These are phyloP conservation scores for Paramecium octaurelia DNA, from an alignment of 73 alveolate genomes.

Conservation along the genomic window DNA sequence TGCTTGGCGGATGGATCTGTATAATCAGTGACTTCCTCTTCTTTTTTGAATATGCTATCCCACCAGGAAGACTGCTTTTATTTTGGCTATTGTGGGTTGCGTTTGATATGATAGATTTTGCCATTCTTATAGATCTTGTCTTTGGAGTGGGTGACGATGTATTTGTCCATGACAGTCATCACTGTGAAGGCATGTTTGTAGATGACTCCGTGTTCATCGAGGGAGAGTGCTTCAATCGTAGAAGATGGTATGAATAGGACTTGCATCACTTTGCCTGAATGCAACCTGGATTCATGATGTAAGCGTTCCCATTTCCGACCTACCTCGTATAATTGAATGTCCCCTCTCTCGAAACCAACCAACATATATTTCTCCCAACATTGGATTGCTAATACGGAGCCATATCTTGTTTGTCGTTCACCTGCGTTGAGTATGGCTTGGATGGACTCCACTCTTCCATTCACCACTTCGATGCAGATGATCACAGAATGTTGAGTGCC, in stretches of 20 bases:
- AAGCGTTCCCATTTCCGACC: constrained; percentile 19
- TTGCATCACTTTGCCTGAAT: background rate
- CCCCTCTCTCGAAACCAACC: constrained; percentile 30
- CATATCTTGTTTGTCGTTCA: background rate
- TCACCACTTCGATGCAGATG: background rate
- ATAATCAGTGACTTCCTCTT: background rate
- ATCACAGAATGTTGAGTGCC: background rate
- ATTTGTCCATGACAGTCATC: background rate
- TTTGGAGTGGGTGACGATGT: background rate
- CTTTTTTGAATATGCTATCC: background rate
- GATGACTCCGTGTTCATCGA: background rate
- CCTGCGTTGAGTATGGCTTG: constrained; percentile 12
- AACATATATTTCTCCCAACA: background rate
- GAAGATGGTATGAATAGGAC: background rate
- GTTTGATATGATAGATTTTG: background rate
- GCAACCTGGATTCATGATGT: background rate
- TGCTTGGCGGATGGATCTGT: background rate
- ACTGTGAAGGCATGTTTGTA: background rate
- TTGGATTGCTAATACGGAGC: background rate
- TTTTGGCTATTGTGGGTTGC: background rate
- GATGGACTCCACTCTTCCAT: constrained; percentile 29
- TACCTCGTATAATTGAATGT: background rate
- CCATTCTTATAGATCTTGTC: constrained; percentile 39
- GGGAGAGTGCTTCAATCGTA: background rate
- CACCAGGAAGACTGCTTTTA: constrained; percentile 17